phyloP scores from a whole-genome alignment of 73 alveolate genomes.

The Paraurostyla sp. region DNA sequence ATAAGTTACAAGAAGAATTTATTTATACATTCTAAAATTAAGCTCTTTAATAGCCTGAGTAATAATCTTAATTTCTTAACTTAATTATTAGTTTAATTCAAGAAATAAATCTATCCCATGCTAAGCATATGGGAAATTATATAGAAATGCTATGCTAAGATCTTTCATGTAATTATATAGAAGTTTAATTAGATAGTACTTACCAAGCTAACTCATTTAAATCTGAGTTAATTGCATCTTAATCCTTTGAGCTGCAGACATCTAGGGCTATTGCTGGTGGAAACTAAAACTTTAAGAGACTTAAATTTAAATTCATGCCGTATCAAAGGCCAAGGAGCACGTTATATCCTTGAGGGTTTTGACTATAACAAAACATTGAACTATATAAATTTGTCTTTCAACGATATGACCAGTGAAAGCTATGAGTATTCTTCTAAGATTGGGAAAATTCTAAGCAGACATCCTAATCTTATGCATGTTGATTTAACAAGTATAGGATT shows the following conservation, averaged over 20 bases:
- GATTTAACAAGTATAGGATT: conserved; percentile 15
- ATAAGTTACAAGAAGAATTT: conserved; percentile 2
- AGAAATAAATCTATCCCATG: not conserved
- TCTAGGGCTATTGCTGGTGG: not conserved
- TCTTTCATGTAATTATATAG: not conserved
- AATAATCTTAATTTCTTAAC: not conserved
- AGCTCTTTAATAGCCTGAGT: not conserved
- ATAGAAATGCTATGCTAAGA: conserved; percentile 11
- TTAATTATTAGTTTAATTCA: not conserved
- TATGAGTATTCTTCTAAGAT: conserved; percentile 3
- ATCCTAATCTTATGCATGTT: conserved; percentile 32
- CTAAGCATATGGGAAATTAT: not conserved
- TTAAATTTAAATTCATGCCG: not conserved
- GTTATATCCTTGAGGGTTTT: conserved; percentile 16
- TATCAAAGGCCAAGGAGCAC: conserved; percentile 24
- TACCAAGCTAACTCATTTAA: not conserved
- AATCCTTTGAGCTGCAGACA: not conserved
- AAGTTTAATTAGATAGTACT: not conserved
- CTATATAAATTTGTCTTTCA: not conserved
- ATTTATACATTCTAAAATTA: not conserved
- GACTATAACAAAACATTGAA: not conserved
- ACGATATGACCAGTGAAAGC: conserved; percentile 36
- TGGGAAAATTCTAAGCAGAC: conserved; percentile 19
- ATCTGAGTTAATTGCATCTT: not conserved
- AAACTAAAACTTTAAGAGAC: conserved; percentile 17